Evolutionary conservation across 2,329 filamentous ascomycete species (phyloP).

Genomic region (Beauveria sp.): DNA sequence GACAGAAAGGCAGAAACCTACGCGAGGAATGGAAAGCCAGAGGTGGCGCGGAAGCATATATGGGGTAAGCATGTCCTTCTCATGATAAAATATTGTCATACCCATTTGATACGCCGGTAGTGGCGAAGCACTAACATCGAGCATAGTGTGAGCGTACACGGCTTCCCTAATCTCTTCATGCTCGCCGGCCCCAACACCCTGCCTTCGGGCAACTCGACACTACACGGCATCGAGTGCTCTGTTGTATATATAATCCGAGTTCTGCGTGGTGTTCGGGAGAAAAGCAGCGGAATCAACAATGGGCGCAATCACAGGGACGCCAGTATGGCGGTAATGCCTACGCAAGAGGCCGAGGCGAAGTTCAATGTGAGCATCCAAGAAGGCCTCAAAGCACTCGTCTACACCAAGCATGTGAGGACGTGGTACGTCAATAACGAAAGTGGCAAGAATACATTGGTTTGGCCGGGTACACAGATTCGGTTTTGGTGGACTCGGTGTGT

Average conservation of each 20-base stretch:
- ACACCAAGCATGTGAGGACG: neutral
- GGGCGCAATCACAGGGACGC: neutral
- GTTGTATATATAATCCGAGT: neutral
- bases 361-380: neutral
- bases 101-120: neutral
- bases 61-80: neutral
- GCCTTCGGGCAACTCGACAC: neutral
- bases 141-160: neutral
- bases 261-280: neutral
- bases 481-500: neutral
- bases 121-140: neutral
- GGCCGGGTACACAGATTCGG: neutral
- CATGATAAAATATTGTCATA: neutral
- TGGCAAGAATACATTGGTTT: neutral
- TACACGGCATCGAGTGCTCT: neutral
- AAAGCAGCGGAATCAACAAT: neutral
- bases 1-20: neutral
- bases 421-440: neutral
- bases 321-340: neutral
- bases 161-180: neutral
- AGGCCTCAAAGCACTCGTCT: neutral
- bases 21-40: neutral
- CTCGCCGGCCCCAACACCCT: neutral
- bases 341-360: neutral
- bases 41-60: neutral